Evolutionary conservation across 2,329 filamentous ascomycete species (phyloP).

Genomic region (Mycosphaerella sp.): DNA sequence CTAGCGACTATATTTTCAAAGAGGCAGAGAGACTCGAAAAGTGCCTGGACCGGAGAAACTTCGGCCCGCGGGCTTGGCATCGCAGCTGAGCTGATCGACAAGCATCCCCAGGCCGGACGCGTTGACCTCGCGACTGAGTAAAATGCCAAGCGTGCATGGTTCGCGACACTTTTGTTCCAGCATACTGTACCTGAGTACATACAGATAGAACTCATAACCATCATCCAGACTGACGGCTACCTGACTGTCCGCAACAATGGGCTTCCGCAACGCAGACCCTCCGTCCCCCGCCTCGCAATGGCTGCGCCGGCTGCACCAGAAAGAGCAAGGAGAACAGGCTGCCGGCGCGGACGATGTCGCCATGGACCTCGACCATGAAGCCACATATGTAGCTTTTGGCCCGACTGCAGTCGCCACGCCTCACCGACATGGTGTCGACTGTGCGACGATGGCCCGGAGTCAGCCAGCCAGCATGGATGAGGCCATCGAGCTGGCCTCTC

Average conservation of each 20-base stretch:
- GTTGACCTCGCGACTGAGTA: neutral
- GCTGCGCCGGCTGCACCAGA: constrained; percentile 3
- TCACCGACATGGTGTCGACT: constrained; percentile 3
- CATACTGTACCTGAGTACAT: neutral
- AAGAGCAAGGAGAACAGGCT: neutral
- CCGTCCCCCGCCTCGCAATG: constrained; percentile 9
- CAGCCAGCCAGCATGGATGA: constrained; percentile 1
- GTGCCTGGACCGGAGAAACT: too few relatives aligned
- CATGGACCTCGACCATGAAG: constrained; percentile 6
- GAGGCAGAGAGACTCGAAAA: too few relatives aligned
- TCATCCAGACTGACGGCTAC: too few relatives aligned
- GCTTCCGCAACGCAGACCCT: neutral
- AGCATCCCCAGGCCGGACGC: neutral
- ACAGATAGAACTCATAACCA: neutral
- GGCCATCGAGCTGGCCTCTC: constrained; percentile 11
- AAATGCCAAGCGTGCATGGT: neutral
- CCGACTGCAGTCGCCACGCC: neutral
- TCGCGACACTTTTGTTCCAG: neutral
- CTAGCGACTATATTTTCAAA: too few relatives aligned
- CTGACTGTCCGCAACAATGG: neutral
- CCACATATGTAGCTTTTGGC: neutral
- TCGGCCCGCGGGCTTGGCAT: too few relatives aligned
- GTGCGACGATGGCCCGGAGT: neutral
- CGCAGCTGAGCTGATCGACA: too few relatives aligned
- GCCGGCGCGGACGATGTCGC: neutral